These are phyloP conservation scores for Areca catechu DNA, from an alignment of 176 grass and related monocot species.

Conservation along the genomic window DNA sequence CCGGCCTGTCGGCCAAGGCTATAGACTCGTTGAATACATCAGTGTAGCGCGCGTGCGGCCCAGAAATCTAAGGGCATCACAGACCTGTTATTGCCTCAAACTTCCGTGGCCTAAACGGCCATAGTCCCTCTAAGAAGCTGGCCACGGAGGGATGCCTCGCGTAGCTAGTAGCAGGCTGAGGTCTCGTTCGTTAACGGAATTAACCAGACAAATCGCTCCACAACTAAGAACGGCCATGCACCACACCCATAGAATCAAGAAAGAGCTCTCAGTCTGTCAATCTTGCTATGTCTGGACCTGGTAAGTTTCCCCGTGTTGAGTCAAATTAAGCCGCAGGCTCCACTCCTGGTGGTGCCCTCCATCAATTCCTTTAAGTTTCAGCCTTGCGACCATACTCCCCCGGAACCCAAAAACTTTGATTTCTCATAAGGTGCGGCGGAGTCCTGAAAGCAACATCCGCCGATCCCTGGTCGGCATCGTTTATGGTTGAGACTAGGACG, in stretches of 20 bases:
- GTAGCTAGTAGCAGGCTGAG: conserved; percentile 12
- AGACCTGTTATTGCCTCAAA: conserved; percentile 80
- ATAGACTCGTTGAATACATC: conserved; percentile 71
- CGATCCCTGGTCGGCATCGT: conserved; percentile 50
- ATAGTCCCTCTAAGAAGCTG: conserved; percentile 88
- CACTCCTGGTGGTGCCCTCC: conserved; percentile 29
- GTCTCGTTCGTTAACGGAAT: conserved; percentile 51
- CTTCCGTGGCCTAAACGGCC: conserved; percentile 48
- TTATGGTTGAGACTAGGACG: conserved; percentile 55
- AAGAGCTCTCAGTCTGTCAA: no score
- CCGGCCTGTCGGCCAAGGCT: conserved; percentile 50
- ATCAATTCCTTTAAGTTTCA: conserved; percentile 32
- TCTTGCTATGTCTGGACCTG: conserved; percentile 43
- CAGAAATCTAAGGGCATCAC: conserved; percentile 89
- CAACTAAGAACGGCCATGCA: no score
- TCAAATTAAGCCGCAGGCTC: conserved; percentile 46
- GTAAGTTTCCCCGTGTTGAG: conserved; percentile 44
- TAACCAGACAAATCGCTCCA: conserved; percentile 59
- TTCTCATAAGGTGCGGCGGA: no score
- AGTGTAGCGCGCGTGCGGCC: conserved; percentile 53
- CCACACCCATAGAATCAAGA: no score
- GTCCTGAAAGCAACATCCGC: conserved; percentile 47
- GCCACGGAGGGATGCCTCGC: conserved; percentile 28
- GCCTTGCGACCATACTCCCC: conserved; percentile 34
- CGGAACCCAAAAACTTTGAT: no score